Evolutionary conservation across 1,139 yeast species (phyloP).

Genomic region (Pichia cactophila): DNA sequence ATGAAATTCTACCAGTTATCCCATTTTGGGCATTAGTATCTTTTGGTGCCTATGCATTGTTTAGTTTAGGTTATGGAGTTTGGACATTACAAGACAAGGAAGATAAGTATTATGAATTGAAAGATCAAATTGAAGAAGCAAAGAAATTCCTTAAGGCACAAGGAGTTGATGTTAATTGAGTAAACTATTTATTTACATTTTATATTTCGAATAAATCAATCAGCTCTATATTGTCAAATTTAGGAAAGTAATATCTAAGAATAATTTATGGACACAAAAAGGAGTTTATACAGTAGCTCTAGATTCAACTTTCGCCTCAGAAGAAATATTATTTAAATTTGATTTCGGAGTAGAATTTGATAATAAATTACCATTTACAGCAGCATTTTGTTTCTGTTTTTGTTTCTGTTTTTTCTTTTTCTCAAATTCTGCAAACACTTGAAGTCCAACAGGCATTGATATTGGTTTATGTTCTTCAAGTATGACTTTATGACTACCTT

Average conservation of each 20-base stretch:
- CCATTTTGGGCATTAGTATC: constrained; percentile 70
- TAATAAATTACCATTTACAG: too few species aligned
- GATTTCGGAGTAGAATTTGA: background rate
- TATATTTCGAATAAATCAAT: background rate
- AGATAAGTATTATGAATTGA: constrained; percentile 57
- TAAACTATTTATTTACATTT: background rate
- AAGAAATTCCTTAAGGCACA: constrained; percentile 49
- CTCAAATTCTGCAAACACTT: constrained; percentile 80
- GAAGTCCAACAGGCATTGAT: constrained; percentile 66
- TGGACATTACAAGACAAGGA: constrained; percentile 68
- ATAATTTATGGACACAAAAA: too few species aligned
- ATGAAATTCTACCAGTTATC: constrained; percentile 55
- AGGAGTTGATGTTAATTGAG: constrained; percentile 40
- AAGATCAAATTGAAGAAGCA: constrained; percentile 60
- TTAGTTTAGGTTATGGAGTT: constrained; percentile 65
- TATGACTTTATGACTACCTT: constrained; percentile 18
- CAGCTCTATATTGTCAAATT: too few species aligned
- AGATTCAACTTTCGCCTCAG: background rate
- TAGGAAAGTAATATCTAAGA: too few species aligned
- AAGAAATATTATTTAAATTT: background rate
- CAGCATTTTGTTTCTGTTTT: background rate
- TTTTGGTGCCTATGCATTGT: constrained; percentile 68
- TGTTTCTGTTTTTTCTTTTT: constrained; percentile 43
- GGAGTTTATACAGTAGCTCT: background rate
- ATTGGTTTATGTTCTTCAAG: constrained; percentile 36